A percentile compares a stretch with the other conserved stretches of the same genome.
Evolutionary conservation across 345 rosid genomes (phyloP).

Genomic region (Salix caprea): DNA sequence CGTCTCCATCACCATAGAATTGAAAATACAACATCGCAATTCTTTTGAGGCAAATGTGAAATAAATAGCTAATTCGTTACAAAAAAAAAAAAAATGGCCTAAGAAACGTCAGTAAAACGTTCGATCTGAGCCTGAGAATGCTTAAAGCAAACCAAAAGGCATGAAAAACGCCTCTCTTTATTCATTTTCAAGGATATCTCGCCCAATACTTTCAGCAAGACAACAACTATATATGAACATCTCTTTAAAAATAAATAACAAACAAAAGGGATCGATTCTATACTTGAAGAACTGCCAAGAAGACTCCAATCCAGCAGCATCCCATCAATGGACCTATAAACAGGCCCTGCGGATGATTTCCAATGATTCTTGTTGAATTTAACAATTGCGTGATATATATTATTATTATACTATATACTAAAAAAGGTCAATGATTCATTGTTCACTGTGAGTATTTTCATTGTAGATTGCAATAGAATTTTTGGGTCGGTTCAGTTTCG

Average conservation of each 20-base stretch:
- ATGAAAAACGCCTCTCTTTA: neutral
- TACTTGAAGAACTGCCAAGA: conserved; percentile 90
- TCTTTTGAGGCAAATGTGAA: neutral
- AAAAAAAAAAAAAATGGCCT: neutral
- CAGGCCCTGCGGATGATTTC: too few relatives aligned
- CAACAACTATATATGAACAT: neutral
- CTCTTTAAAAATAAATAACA: neutral
- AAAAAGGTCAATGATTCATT: too few relatives aligned
- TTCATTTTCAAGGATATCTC: too few relatives aligned
- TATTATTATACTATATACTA: too few relatives aligned
- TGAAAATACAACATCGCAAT: neutral
- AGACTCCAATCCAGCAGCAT: conserved; percentile 45
- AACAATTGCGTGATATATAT: too few relatives aligned
- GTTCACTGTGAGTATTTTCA: too few relatives aligned
- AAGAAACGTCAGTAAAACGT: neutral
- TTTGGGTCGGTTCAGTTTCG: too few relatives aligned
- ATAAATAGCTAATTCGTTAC: neutral
- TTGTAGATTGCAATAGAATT: too few relatives aligned
- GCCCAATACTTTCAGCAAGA: too few relatives aligned
- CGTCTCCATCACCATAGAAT: neutral
- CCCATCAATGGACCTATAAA: too few relatives aligned
- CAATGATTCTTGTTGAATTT: too few relatives aligned
- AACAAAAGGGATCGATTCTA: neutral
- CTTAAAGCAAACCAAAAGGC: neutral
- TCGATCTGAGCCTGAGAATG: neutral